Evolutionary conservation across 129 eudicot genomes (phyloP), one percentile per base, ranked within the genome.

Genomic region (Pulicaria dysenterica): DNA sequence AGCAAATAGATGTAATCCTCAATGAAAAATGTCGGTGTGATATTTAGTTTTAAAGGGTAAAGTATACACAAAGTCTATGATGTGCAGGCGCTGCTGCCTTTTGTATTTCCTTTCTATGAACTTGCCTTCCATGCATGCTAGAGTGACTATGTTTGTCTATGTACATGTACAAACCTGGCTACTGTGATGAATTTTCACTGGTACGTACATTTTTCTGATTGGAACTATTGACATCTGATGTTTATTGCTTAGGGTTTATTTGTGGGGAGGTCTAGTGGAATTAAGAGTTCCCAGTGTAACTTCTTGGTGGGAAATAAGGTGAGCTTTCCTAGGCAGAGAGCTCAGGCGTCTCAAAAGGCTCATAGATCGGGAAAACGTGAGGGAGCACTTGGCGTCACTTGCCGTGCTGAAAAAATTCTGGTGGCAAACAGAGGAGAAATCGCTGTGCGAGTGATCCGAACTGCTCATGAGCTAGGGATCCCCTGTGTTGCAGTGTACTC

Each of bases 401-500:
- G 93, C 57, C 83, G 66, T 3, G 80, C 50, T 58, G 98, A 94
- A 12, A 94, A 94, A 60, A 94, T 94, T 79, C 82, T 94, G 72
- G 88, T 94, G 70, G 98, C 98, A 77, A 94, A 94, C 80, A 90
- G 98, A 87, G 98, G 98, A 61, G 98, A 94, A 57, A 94, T 94
- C 68, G 98, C 98, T 53, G 96, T 94, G 59, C 91, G 98, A 59
- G 98, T 94, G 69, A 94, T 94, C 67, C 83, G 96, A 44, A 90
- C 98, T 79, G 98, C 98, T 65, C 96, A 94, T 81, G 98, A 94
- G 83, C 77, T 94, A 80, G 98, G 96, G 8, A 94, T 94, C 60
- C 98, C 96, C 36, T 94, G 96, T 79, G 98, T 94, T 78, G 98
- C 98, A 17, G 95, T 94, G 58, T 94, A 94, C 83, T 94, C 98